These are phyloP conservation scores for Flaveria ramosissima DNA, from an alignment of 129 eudicot genomes.

Conservation along the genomic window DNA sequence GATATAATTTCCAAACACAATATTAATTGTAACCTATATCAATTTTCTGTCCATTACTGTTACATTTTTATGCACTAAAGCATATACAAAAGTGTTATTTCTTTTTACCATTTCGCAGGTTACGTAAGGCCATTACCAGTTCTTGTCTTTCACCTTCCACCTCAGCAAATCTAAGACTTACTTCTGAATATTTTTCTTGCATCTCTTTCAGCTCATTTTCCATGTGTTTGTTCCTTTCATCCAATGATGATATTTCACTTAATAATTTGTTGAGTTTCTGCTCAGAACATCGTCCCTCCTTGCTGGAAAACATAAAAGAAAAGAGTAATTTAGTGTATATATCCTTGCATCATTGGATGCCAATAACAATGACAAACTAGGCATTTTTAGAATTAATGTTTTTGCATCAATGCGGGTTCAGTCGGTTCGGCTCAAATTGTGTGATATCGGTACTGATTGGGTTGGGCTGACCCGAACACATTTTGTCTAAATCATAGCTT, in stretches of 20 bases:
- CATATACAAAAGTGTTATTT: constrained; percentile 32
- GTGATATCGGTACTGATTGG: neutral
- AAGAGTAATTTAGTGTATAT: constrained; percentile 19
- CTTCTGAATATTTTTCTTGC: constrained; percentile 89
- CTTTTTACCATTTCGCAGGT: constrained; percentile 71
- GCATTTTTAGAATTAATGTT: neutral
- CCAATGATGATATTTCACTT: constrained; percentile 55
- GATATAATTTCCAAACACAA: constrained; percentile 22
- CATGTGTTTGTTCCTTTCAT: constrained; percentile 72
- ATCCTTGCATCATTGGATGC: constrained; percentile 16
- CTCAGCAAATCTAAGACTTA: constrained; percentile 92
- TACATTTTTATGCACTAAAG: constrained; percentile 19
- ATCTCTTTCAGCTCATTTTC: constrained; percentile 82
- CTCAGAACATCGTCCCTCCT: constrained; percentile 24
- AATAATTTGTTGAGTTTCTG: constrained; percentile 37
- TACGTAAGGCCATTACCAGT: constrained; percentile 82
- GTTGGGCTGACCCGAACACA: neutral
- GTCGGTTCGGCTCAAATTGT: neutral
- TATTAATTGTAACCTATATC: constrained; percentile 22
- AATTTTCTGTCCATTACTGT: constrained; percentile 29
- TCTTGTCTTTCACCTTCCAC: constrained; percentile 98
- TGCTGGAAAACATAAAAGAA: constrained; percentile 32
- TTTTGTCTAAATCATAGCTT: neutral
- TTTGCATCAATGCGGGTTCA: neutral
- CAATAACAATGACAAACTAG: neutral